Evolutionary conservation across 129 eudicot species (phyloP).

Genomic region (Gnaphalium uliginosum): DNA sequence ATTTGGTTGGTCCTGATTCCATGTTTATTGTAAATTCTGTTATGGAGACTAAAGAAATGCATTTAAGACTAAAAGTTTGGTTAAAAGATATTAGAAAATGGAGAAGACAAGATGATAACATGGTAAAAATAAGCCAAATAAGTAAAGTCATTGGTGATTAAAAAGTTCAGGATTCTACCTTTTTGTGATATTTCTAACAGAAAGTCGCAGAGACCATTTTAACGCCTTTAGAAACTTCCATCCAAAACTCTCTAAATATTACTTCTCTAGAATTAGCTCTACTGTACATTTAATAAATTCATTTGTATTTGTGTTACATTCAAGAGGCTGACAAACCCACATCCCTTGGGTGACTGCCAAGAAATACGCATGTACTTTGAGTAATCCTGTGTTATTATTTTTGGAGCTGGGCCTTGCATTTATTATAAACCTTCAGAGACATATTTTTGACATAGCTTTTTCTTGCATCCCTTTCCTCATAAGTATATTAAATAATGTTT

Average conservation of each 20-base stretch:
- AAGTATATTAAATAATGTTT: too few species aligned
- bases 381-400: neutral
- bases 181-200: neutral
- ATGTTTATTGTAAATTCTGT: neutral
- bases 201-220: neutral
- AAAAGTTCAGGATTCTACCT: neutral
- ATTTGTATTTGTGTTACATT: neutral
- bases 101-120: constrained; percentile 1
- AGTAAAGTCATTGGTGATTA: neutral
- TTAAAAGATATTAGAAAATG: neutral
- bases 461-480: too few species aligned
- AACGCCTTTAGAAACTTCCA: constrained; percentile 7
- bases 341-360: constrained; percentile 8
- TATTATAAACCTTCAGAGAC: neutral
- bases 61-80: too few species aligned
- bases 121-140: neutral
- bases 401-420: constrained; percentile 9
- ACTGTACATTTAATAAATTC: neutral
- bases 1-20: neutral
- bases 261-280: constrained; percentile 6
- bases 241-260: neutral
- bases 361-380: constrained; percentile 1
- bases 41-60: constrained; percentile 7
- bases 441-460: too few species aligned
- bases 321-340: neutral